Evolutionary conservation across 1,284 basidiomycete species (phyloP).

Genomic region (Ceratobasidium sp.): DNA sequence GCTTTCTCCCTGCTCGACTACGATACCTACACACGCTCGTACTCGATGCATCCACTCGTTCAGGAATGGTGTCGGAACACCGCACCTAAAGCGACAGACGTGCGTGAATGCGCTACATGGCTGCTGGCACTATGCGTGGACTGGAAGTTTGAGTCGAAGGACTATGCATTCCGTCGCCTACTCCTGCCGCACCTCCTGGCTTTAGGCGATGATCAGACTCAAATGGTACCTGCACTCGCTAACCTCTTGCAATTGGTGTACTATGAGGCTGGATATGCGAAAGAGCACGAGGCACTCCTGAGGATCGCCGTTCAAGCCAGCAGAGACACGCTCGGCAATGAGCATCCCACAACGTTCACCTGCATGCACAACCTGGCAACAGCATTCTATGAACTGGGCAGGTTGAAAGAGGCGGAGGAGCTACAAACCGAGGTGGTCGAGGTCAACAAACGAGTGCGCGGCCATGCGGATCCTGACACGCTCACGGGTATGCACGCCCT

Average conservation of each 20-base stretch:
- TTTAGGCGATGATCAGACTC: background rate
- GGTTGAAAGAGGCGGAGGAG: conserved; percentile 13
- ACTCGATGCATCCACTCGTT: conserved; percentile 6
- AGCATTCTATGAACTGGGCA: background rate
- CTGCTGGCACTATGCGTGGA: conserved; percentile 17
- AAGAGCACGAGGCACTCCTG: background rate
- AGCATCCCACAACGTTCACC: conserved; percentile 9
- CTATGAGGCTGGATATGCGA: conserved; percentile 1
- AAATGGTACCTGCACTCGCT: background rate
- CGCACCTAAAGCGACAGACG: too few species aligned
- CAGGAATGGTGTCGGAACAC: background rate
- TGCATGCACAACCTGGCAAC: conserved; percentile 5
- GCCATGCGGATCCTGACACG: conserved; percentile 40
- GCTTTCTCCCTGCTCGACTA: conserved; percentile 6
- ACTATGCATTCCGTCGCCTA: conserved; percentile 15
- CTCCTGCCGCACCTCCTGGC: conserved; percentile 26
- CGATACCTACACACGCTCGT: background rate
- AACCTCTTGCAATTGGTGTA: background rate
- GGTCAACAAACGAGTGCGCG: conserved; percentile 23
- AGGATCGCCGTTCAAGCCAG: background rate
- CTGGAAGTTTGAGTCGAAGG: background rate
- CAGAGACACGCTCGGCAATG: background rate
- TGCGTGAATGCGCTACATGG: background rate
- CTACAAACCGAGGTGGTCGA: conserved; percentile 1
- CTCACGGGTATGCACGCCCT: conserved; percentile 36